Conservation (phyloP, 2,329 filamentous ascomycete species). For the Fusarium pininemorale region DNA sequence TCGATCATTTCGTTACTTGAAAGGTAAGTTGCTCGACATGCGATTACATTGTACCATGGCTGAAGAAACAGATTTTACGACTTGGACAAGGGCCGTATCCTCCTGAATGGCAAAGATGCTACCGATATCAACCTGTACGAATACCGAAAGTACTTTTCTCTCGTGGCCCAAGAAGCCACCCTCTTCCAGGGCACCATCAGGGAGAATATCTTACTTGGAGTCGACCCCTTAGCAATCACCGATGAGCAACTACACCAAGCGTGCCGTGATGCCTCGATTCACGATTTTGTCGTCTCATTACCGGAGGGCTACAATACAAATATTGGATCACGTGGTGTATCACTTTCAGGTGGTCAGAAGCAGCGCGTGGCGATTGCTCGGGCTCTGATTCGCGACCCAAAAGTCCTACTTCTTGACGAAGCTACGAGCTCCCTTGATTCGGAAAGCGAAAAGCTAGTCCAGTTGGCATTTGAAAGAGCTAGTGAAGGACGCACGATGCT, state of each 20-base stretch:
- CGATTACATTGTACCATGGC: background rate
- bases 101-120: slow-evolving; percentile 71
- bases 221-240: slow-evolving; percentile 61
- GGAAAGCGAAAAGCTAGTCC: slow-evolving; percentile 68
- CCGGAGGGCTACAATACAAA: slow-evolving; percentile 74
- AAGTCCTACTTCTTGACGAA: slow-evolving; percentile 75
- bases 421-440: slow-evolving; percentile 76
- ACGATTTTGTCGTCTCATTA: slow-evolving; percentile 75
- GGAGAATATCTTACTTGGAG: slow-evolving; percentile 75
- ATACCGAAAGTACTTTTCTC: slow-evolving; percentile 72
- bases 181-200: slow-evolving; percentile 75
- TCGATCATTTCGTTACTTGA: slow-evolving; percentile 73
- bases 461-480: slow-evolving; percentile 73
- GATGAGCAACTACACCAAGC: slow-evolving; percentile 62
- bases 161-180: slow-evolving; percentile 79
- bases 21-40: slow-evolving; percentile 41
- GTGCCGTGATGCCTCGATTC: slow-evolving; percentile 71
- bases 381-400: slow-evolving; percentile 72
- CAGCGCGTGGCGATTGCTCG: slow-evolving; percentile 76
- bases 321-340: slow-evolving; percentile 72
- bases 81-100: slow-evolving; percentile 68
- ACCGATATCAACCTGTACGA: slow-evolving; percentile 64
- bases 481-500: slow-evolving; percentile 71
- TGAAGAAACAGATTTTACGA: slow-evolving; percentile 71
- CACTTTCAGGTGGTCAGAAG: slow-evolving; percentile 76